phyloP scores from a whole-genome alignment of 2,329 filamentous ascomycete species.

The Cladosporium sp. region DNA sequence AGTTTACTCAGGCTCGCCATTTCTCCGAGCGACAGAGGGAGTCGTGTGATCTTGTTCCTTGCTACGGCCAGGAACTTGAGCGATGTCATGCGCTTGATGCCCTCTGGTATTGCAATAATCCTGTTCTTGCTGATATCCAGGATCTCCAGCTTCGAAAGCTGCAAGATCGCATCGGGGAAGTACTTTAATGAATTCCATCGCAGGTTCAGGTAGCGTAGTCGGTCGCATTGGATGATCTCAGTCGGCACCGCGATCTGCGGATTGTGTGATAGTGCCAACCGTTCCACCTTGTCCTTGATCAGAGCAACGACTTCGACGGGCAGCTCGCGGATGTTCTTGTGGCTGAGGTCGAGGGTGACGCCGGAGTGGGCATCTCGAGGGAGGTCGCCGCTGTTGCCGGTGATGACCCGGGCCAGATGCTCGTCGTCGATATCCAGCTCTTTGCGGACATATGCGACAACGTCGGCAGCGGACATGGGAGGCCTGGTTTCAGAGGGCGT shows the following conservation, averaged over 20 bases:
- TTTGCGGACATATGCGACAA: conserved; percentile 29
- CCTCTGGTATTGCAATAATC: conserved; percentile 70
- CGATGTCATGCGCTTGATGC: conserved; percentile 75
- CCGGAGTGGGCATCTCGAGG: conserved; percentile 47
- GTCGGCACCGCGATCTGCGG: conserved; percentile 64
- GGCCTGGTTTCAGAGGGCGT: conserved; percentile 17
- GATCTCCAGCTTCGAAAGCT: conserved; percentile 82
- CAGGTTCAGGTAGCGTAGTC: conserved; percentile 75
- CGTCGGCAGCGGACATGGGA: conserved; percentile 24
- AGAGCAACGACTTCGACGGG: conserved; percentile 72
- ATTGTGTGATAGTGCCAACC: conserved; percentile 78
- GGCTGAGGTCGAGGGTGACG: conserved; percentile 73
- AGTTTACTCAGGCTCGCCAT: conserved; percentile 86
- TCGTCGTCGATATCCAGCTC: conserved; percentile 31
- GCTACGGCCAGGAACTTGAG: conserved; percentile 85
- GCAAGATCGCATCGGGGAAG: conserved; percentile 67
- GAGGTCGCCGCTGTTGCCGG: conserved; percentile 22
- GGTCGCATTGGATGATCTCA: conserved; percentile 71
- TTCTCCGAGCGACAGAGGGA: conserved; percentile 79
- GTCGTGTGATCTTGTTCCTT: conserved; percentile 78
- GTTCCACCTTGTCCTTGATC: conserved; percentile 69
- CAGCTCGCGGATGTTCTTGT: conserved; percentile 66
- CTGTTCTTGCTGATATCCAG: conserved; percentile 88
- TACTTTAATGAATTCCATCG: conserved; percentile 69
- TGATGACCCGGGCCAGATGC: conserved; percentile 27